phyloP scores from a whole-genome alignment of 2,329 filamentous ascomycete genomes.

The Kalmusia sp. region DNA sequence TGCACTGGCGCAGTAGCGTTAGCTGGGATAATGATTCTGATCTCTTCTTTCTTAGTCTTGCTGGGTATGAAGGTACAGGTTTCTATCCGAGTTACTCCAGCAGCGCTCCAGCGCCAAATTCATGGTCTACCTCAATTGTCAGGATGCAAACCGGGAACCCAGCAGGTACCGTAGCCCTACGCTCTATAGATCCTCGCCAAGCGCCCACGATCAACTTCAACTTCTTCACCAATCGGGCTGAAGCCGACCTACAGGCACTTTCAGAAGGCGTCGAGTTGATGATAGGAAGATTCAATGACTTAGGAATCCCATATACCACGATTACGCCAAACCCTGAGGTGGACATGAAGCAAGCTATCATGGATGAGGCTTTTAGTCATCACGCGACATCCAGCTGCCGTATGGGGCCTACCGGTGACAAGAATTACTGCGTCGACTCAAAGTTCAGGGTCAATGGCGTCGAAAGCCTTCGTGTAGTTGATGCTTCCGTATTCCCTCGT shows the following conservation, averaged over 20 bases:
- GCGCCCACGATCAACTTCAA: slow-evolving; percentile 59
- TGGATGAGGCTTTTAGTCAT: slow-evolving; percentile 21
- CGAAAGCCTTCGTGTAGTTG: slow-evolving; percentile 63
- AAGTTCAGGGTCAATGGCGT: slow-evolving; percentile 35
- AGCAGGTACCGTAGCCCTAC: slow-evolving; percentile 65
- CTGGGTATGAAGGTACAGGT: slow-evolving; percentile 20
- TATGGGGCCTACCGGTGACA: slow-evolving; percentile 14
- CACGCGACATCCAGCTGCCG: slow-evolving; percentile 16
- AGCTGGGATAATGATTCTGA: too few species aligned
- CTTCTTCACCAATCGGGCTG: slow-evolving; percentile 10
- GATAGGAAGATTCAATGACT: slow-evolving; percentile 1
- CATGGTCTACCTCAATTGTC: slow-evolving; percentile 52
- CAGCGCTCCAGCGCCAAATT: slow-evolving; percentile 38
- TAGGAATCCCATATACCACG: slow-evolving; percentile 1
- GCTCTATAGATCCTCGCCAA: slow-evolving; percentile 66
- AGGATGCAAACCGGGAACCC: slow-evolving; percentile 67
- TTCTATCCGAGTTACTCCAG: slow-evolving; percentile 56
- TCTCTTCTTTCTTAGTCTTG: slow-evolving; percentile 9
- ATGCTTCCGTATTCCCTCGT: slow-evolving; percentile 64
- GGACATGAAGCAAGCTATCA: slow-evolving; percentile 14
- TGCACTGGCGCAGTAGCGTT: too few species aligned
- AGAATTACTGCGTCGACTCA: slow-evolving; percentile 17
- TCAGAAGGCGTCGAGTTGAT: slow-evolving; percentile 14
- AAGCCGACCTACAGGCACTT: slow-evolving; percentile 15
- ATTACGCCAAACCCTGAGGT: slow-evolving; percentile 11